Conservation (phyloP, 129 eudicot genomes). For the Centella asiatica region DNA sequence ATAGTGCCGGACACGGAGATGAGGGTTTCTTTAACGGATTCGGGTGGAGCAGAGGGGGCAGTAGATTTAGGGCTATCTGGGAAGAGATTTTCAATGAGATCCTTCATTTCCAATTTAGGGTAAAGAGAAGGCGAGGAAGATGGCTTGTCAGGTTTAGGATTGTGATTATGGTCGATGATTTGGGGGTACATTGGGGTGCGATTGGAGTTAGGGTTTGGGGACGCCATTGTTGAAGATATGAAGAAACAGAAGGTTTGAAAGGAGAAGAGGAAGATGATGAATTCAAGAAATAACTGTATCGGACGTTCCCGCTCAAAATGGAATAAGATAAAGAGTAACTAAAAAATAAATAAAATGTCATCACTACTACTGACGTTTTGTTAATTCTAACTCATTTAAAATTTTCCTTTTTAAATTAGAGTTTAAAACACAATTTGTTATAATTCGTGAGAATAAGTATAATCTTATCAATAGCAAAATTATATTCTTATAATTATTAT, state of each 20-base stretch:
- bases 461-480: too few species aligned
- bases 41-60: constrained; percentile 30
- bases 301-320: constrained; percentile 2
- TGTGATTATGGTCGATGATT: constrained; percentile 6
- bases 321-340: neutral
- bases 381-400: too few species aligned
- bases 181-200: constrained; percentile 36
- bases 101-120: constrained; percentile 36
- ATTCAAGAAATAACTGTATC: neutral
- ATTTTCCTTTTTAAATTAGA: too few species aligned
- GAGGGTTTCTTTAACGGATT: constrained; percentile 42
- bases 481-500: too few species aligned
- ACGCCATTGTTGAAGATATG: constrained; percentile 31
- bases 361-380: too few species aligned
- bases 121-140: constrained; percentile 29
- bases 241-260: neutral
- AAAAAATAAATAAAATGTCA: too few species aligned
- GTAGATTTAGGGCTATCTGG: constrained; percentile 18
- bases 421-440: too few species aligned
- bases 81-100: constrained; percentile 32
- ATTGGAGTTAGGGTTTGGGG: constrained; percentile 31
- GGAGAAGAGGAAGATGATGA: neutral
- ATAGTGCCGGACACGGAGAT: constrained; percentile 63
- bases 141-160: constrained; percentile 14
- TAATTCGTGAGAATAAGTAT: too few species aligned